A percentile compares a stretch with the other conserved stretches of the same genome.
phyloP scores from a whole-genome alignment of 331 rosid genomes.

The Malus hybrid region DNA sequence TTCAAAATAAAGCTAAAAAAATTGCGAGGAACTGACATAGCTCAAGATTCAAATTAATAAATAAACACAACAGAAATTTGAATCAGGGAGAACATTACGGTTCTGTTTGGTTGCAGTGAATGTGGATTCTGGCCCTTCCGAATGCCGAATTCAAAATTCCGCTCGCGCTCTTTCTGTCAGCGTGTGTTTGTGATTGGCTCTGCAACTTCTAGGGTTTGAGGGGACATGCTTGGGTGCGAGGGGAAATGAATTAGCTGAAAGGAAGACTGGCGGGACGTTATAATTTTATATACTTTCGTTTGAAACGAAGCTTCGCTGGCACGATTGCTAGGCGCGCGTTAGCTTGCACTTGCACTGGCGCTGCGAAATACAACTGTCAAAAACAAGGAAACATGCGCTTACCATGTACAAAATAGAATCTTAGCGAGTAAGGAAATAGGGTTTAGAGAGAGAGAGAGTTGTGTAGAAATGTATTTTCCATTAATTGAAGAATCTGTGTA shows the following conservation, averaged over 20 bases:
- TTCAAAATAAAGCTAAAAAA: neutral
- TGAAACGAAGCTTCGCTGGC: constrained; percentile 18
- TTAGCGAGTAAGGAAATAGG: too few species aligned
- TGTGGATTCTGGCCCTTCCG: neutral
- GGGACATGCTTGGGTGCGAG: neutral
- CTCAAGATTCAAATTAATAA: neutral
- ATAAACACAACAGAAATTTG: neutral
- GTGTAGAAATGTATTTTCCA: too few species aligned
- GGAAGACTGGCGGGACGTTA: neutral
- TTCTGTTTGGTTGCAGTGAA: neutral
- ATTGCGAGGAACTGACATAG: neutral
- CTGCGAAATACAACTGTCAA: too few species aligned
- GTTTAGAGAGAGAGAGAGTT: too few species aligned
- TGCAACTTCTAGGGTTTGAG: neutral
- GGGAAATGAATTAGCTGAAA: too few species aligned
- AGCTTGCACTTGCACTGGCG: too few species aligned
- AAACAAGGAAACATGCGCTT: too few species aligned
- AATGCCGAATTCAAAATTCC: neutral
- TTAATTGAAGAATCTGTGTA: too few species aligned
- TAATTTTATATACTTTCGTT: neutral
- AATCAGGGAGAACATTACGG: neutral
- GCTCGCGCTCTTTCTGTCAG: neutral
- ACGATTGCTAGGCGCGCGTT: neutral
- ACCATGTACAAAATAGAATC: too few species aligned
- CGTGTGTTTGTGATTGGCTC: neutral